Conservation (phyloP, 371 early-diverging fungal genomes). For the Funneliformis caledonium region DNA sequence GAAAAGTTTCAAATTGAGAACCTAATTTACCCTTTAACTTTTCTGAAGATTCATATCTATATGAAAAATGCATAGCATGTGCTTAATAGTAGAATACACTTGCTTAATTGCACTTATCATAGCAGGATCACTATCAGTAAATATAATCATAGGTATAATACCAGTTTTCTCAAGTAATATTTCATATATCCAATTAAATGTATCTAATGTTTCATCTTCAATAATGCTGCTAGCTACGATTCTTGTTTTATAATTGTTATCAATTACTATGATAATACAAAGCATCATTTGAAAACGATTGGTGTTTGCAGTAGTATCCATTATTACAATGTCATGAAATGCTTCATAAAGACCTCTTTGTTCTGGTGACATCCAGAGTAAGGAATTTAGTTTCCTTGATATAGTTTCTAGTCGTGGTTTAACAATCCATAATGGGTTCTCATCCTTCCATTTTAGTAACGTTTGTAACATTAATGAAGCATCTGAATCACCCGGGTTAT, state of each 20-base stretch:
- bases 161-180: background rate
- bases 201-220: background rate
- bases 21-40: background rate
- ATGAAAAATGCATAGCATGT: background rate
- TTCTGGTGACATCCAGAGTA: background rate
- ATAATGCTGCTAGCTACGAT: background rate
- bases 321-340: no score
- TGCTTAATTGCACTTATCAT: background rate
- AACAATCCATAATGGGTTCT: background rate
- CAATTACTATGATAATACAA: background rate
- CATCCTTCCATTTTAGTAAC: background rate
- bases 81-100: background rate
- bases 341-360: no score
- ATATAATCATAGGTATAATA: background rate
- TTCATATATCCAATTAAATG: background rate
- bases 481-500: background rate
- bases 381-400: background rate
- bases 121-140: background rate
- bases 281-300: no score
- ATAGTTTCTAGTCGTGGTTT: background rate
- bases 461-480: background rate
- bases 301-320: no score
- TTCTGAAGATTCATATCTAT: no score
- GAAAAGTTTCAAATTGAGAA: background rate
- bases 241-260: slow-evolving; percentile 18